Percentiles rank a stretch among this genome's conserved stretches.
Conservation (phyloP, 75 land plant genomes). For the Pinus taeda region DNA sequence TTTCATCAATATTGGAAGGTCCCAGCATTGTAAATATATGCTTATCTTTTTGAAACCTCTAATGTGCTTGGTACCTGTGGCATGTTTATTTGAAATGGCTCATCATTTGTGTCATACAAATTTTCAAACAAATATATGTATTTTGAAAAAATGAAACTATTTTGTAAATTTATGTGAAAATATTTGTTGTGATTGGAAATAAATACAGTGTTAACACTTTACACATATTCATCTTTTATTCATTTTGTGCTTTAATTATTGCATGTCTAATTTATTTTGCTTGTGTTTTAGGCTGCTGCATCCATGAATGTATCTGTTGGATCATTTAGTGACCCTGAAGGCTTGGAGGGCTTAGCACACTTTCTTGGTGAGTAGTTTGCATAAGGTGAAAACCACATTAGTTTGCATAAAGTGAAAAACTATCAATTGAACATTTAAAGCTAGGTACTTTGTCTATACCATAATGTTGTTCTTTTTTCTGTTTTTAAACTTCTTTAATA, state of each 20-base stretch:
- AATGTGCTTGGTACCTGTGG: background rate
- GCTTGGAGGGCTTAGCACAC: constrained; percentile 89
- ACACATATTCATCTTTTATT: background rate
- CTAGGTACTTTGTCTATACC: too few species aligned
- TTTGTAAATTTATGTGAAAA: background rate
- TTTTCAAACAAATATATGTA: background rate
- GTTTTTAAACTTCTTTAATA: too few species aligned
- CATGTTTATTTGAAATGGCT: background rate
- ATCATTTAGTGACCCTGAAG: constrained; percentile 87
- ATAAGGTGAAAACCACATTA: background rate
- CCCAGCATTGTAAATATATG: too few species aligned
- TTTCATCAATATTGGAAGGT: too few species aligned
- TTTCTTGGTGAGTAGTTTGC: constrained; percentile 64
- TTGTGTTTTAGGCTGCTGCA: constrained; percentile 48
- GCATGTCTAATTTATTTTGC: background rate
- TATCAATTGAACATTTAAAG: too few species aligned
- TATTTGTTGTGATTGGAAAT: background rate
- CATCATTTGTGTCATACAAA: background rate
- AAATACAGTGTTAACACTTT: too few species aligned
- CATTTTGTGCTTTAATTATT: background rate
- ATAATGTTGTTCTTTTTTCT: too few species aligned
- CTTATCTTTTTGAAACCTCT: too few species aligned
- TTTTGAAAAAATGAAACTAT: background rate
- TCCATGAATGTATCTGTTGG: constrained; percentile 88
- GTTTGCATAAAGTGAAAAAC: background rate